A percentile compares a stretch with the other conserved stretches of the same genome.
Evolutionary conservation across 2,329 filamentous ascomycete species (phyloP).

Genomic region (Drechslerella stenobrocha): DNA sequence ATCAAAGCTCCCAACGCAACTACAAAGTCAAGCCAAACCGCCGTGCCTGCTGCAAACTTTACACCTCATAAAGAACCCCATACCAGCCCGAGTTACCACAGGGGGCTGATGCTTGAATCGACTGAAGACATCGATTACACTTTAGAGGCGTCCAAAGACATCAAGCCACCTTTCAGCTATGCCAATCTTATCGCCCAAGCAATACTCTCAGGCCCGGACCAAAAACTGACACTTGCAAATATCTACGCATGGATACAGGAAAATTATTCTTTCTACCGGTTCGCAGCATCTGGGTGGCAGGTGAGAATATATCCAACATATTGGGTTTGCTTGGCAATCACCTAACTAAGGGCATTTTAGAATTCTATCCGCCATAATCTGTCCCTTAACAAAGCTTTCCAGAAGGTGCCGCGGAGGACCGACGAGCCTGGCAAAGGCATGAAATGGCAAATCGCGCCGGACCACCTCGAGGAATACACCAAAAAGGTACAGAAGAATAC

Average conservation of each 20-base stretch:
- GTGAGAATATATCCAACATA: conserved; percentile 59
- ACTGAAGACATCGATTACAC: conserved; percentile 72
- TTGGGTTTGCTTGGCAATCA: neutral
- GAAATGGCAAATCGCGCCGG: conserved; percentile 94
- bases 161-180: conserved; percentile 96
- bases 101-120: conserved; percentile 61
- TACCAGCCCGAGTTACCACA: conserved; percentile 59
- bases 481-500: conserved; percentile 61
- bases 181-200: conserved; percentile 96
- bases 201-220: conserved; percentile 80
- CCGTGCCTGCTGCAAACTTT: neutral
- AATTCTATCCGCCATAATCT: conserved; percentile 97
- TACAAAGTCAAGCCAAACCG: neutral
- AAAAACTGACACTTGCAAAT: conserved; percentile 85
- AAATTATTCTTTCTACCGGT: conserved; percentile 89
- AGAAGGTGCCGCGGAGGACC: conserved; percentile 86
- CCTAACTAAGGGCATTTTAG: conserved; percentile 56
- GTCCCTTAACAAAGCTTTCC: conserved; percentile 90
- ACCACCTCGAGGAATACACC: conserved; percentile 83
- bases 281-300: conserved; percentile 88
- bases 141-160: conserved; percentile 78
- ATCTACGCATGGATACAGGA: conserved; percentile 93
- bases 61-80: conserved; percentile 55
- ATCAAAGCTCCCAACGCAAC: conserved; percentile 1
- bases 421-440: conserved; percentile 98